Evolutionary conservation across 257 asterid species (phyloP), one percentile per base, ranked within the genome.

Genomic region (Solanum infundibuliforme): DNA sequence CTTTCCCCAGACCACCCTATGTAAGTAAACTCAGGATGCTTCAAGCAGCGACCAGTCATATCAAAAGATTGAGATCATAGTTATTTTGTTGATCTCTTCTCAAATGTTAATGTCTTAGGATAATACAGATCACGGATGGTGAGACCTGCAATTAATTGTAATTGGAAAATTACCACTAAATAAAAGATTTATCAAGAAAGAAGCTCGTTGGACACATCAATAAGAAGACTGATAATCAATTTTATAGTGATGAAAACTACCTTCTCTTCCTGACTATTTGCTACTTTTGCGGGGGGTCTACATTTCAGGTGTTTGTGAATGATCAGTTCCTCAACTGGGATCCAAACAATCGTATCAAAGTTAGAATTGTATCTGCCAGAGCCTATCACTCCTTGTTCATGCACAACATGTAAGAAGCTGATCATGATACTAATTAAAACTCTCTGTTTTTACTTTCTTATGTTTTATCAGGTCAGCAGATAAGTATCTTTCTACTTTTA

Each of bases 311-410:
- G 84, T 95, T 87, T 66, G 98, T 96, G 88, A 95, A 96, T 74
- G 99, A 96, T 87, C 99, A 96, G 88, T 96, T 94, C 91, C 95
- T 96, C 32, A 96, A 95, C 82, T 96, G 99, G 99, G 99, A 96
- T 77, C 96, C 98, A 3, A 91, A 94, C 92, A 87, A 96, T 83
- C 97, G 96, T 9, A 93, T 96, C 87, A 96, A 96, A 94, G 99
- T 96, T 81, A 91, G 99, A 89, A 96, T 96, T 68, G 98, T 96
- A 87, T 94, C 98, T 16, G 99, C 99, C 18, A 94, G 98, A 90
- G 99, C 99, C 60, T 96, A 96, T 83, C 99, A 96, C 86, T 96
- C 99, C 90, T 92, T 96, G 89, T 96, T 95, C 92, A 95, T 96
- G 98, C 96, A 96, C 94, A 96, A 96, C 88, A 96, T 96, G 99